Base-by-base conservation (phyloP, 140 eudicot genomes). In the Bidens hawaiensis region DNA sequence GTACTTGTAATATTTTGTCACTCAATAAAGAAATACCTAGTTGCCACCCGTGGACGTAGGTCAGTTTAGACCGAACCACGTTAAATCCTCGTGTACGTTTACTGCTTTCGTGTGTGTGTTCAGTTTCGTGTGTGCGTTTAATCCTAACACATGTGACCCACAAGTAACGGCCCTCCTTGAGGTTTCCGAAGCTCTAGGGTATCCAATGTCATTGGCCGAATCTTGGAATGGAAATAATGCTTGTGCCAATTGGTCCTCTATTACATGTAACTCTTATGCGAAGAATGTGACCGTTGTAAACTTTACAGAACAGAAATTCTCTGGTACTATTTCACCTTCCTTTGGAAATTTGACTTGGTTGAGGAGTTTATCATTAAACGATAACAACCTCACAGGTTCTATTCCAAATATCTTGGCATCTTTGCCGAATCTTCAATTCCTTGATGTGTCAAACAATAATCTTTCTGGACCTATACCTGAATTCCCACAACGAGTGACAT, bases 131-230 rank as follows among this genome's bases (percentile, higher is more conserved):
- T n/a, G n/a, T n/a, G n/a, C n/a, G n/a, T n/a, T n/a, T n/a, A n/a
- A n/a, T n/a, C n/a, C n/a, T n/a, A n/a, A n/a, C n/a, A n/a, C n/a
- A n/a, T 84, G 94, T 67, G 94, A 84, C 59, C 62, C 69, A 1
- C 87, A 77, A 57, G 95, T 86, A 10, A 72, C 63, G 3, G 51
- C 75, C 4, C 87, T 86, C 53, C 77, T 86, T 46, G 69, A 70
- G 12, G 76, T 80, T 30, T 82, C 90, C 0, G 75, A 69, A 10
- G 79, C 67, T 1, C 16, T 79, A 7, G 79, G 81, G 34, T 83
- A 75, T 53, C 95, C 95, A 0, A 15, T 76, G 62, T n/a, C 65
- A 2, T 57, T 86, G 67, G 91, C 86, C 0, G 78, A 75, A 51
- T 51, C 80, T 15, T 83, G 94, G 94, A 19, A 8, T 1, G 46